Conservation (phyloP, 179 eudicot genomes). For the Silene noctiflora region DNA sequence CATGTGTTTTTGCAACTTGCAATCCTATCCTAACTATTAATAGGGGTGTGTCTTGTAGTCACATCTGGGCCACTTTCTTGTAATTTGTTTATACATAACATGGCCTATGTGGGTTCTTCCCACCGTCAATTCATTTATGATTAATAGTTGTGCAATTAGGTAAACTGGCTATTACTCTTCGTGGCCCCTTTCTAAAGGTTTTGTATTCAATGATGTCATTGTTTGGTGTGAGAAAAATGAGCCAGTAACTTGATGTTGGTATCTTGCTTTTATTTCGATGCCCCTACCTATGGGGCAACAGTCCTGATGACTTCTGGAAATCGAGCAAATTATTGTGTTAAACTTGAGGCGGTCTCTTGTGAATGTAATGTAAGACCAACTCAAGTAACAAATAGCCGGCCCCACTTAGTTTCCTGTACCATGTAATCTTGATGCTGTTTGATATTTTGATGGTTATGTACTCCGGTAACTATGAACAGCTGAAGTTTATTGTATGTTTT, state of each 20-base stretch:
- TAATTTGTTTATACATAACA: constrained; percentile 10
- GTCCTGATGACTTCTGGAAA: constrained; percentile 2
- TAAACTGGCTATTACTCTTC: constrained; percentile 29
- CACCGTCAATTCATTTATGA: constrained; percentile 12
- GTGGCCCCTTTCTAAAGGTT: constrained; percentile 16
- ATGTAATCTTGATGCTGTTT: neutral
- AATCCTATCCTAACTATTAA: constrained; percentile 6
- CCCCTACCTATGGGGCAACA: constrained; percentile 23
- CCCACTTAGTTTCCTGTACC: neutral
- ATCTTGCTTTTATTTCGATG: constrained; percentile 6
- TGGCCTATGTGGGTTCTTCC: constrained; percentile 13
- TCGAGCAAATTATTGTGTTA: neutral
- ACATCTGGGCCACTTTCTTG: constrained; percentile 14
- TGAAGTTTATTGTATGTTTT: neutral
- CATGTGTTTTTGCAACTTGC: constrained; percentile 31
- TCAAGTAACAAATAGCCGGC: neutral
- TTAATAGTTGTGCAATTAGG: constrained; percentile 32
- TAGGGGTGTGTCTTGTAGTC: constrained; percentile 15
- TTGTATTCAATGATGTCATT: constrained; percentile 3
- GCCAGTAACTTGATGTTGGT: constrained; percentile 18
- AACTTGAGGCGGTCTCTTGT: neutral
- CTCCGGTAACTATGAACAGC: neutral
- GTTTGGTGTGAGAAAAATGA: constrained; percentile 22
- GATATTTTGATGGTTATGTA: neutral
- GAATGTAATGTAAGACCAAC: neutral